Percentiles rank a stretch among this genome's conserved stretches.
These are phyloP conservation scores for Kitagawia praeruptora DNA, from an alignment of 129 eudicot genomes.

Conservation along the genomic window DNA sequence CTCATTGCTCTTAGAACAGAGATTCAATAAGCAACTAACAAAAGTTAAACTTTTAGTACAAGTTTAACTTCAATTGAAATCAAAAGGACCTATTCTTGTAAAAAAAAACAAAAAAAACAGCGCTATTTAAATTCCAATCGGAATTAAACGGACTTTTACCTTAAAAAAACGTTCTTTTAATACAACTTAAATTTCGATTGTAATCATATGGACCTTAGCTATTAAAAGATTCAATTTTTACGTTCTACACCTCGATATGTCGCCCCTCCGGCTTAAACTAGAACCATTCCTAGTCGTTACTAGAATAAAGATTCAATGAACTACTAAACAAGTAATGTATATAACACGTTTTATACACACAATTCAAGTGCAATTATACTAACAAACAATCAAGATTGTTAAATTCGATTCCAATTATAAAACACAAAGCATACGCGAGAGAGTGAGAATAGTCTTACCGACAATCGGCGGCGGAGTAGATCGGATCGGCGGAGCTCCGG, in stretches of 20 bases:
- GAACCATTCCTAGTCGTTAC: not conserved
- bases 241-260: not conserved
- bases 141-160: not conserved
- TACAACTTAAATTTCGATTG: not conserved
- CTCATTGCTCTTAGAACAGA: no score
- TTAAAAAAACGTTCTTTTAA: not conserved
- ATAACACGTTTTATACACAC: not conserved
- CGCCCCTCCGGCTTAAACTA: not conserved
- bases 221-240: not conserved
- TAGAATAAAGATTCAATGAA: not conserved
- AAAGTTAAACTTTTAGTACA: not conserved
- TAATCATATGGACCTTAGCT: no score
- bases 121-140: not conserved
- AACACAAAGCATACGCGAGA: not conserved
- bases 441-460: not conserved
- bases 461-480: not conserved
- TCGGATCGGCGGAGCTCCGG: conserved; percentile 10
- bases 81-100: not conserved
- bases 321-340: not conserved
- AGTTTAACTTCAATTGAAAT: not conserved
- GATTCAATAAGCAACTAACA: not conserved
- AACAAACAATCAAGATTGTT: not conserved
- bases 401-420: not conserved
- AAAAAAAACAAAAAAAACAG: no score
- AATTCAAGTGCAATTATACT: not conserved